These are phyloP conservation scores for Trametes cingulata DNA, from an alignment of 768 basidiomycete genomes.

Conservation along the genomic window DNA sequence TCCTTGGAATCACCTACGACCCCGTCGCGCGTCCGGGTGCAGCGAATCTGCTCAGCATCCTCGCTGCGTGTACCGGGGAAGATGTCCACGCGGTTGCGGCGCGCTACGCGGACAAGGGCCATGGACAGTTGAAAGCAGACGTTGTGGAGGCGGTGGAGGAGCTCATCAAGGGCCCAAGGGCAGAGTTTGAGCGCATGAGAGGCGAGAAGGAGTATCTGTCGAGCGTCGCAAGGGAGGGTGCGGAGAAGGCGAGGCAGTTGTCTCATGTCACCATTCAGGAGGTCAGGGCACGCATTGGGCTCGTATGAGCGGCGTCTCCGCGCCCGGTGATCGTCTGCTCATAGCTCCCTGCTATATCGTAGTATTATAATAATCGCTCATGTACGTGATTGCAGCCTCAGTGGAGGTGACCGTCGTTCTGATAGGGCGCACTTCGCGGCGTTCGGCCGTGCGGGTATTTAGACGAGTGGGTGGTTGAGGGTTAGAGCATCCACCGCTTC, in stretches of 20 bases:
- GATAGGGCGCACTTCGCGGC: no score
- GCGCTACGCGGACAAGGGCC: conserved; percentile 55
- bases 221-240: conserved; percentile 64
- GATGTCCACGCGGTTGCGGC: conserved; percentile 46
- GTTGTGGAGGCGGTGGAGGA: conserved; percentile 74
- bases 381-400: no score
- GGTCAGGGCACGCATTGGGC: conserved; percentile 69
- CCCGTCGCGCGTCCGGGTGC: conserved; percentile 79
- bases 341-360: neutral
- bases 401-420: no score
- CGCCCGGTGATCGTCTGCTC: neutral
- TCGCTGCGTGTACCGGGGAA: conserved; percentile 68
- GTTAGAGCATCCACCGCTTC: no score
- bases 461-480: no score
- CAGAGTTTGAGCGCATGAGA: conserved; percentile 65
- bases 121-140: conserved; percentile 70
- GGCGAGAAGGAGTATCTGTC: conserved; percentile 60
- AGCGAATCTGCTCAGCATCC: conserved; percentile 77
- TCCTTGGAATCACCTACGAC: conserved; percentile 74
- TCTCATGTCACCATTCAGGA: conserved; percentile 65
- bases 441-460: no score
- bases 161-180: conserved; percentile 62
- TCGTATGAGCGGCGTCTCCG: conserved; percentile 28
- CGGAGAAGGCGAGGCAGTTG: conserved; percentile 56
- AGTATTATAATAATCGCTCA: no score